Evolutionary conservation across 2,329 filamentous ascomycete genomes (phyloP).

Genomic region (Fusarium buxicola): DNA sequence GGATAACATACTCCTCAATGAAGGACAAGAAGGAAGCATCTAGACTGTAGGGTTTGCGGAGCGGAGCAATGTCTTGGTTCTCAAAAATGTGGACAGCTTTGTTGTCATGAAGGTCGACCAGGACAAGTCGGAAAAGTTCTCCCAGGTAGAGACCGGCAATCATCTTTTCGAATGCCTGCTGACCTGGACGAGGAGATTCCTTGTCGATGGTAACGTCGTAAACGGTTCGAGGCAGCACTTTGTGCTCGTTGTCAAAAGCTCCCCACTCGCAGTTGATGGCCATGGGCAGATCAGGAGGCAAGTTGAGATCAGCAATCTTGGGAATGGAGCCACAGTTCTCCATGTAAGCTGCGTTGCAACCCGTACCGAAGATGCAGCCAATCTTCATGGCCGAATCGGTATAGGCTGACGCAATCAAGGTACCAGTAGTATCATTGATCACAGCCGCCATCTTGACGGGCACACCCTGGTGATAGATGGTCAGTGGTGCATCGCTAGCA

Average conservation of each 20-base stretch:
- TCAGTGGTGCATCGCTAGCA: constrained; percentile 17
- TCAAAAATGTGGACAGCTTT: constrained; percentile 81
- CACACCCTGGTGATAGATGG: constrained; percentile 69
- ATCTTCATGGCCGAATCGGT: constrained; percentile 95
- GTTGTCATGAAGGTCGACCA: constrained; percentile 87
- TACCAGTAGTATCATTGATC: constrained; percentile 98
- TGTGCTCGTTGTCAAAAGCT: constrained; percentile 94
- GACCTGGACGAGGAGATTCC: constrained; percentile 90
- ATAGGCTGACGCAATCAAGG: constrained; percentile 94
- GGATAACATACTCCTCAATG: constrained; percentile 80
- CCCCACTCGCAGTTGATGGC: constrained; percentile 99
- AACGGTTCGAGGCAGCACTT: constrained; percentile 84
- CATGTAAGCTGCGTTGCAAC: constrained; percentile 99
- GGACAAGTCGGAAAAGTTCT: constrained; percentile 90
- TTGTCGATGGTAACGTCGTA: constrained; percentile 92
- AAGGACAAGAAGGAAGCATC: constrained; percentile 94
- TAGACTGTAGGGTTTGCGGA: constrained; percentile 88
- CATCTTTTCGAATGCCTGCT: constrained; percentile 98
- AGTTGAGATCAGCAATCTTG: constrained; percentile 91
- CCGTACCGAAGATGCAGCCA: constrained; percentile 98
- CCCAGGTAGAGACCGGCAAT: constrained; percentile 94
- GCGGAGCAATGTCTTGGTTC: constrained; percentile 80
- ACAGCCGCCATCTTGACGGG: constrained; percentile 93
- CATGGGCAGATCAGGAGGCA: constrained; percentile 85
- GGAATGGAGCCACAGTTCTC: constrained; percentile 91